These are phyloP conservation scores for Boletus tomentosulus DNA, from an alignment of 768 basidiomycete genomes.

Conservation along the genomic window DNA sequence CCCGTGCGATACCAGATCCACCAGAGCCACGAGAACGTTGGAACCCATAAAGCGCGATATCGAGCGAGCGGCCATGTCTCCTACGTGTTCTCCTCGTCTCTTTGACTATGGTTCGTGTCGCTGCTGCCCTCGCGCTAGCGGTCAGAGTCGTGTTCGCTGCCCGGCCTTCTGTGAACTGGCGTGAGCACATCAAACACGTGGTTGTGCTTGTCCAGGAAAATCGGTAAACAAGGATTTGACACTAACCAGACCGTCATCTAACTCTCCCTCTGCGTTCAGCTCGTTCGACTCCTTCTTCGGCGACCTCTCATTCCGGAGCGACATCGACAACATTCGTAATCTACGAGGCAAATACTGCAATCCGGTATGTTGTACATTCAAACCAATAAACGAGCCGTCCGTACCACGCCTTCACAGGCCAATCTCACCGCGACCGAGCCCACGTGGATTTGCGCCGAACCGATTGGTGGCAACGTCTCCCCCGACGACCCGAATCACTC, in stretches of 20 bases:
- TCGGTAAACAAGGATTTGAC: conserved; percentile 8
- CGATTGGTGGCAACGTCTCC: conserved; percentile 15
- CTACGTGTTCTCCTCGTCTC: background rate
- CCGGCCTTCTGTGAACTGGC: conserved; percentile 13
- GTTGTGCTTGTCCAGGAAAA: conserved; percentile 28
- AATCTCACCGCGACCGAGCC: conserved; percentile 13
- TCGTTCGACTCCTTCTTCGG: conserved; percentile 27
- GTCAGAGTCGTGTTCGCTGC: background rate
- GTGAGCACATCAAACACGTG: conserved; percentile 22
- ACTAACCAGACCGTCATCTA: background rate
- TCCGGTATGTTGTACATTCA: conserved; percentile 8
- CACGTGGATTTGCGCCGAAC: conserved; percentile 16
- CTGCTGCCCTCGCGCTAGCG: conserved; percentile 5
- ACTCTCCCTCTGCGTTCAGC: conserved; percentile 2
- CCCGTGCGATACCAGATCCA: background rate
- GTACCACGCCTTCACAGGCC: background rate
- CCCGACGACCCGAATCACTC: conserved; percentile 26
- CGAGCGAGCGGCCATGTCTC: background rate
- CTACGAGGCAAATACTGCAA: conserved; percentile 19
- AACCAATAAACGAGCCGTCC: background rate
- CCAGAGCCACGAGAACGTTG: background rate
- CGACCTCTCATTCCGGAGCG: conserved; percentile 23
- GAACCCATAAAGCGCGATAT: conserved; percentile 9
- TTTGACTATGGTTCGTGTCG: conserved; percentile 10
- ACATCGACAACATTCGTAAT: conserved; percentile 24